A percentile compares a stretch with the other conserved stretches of the same genome.
These are phyloP conservation scores for Trichophyton schoenleinii DNA, from an alignment of 2,329 filamentous ascomycete genomes.

Conservation along the genomic window DNA sequence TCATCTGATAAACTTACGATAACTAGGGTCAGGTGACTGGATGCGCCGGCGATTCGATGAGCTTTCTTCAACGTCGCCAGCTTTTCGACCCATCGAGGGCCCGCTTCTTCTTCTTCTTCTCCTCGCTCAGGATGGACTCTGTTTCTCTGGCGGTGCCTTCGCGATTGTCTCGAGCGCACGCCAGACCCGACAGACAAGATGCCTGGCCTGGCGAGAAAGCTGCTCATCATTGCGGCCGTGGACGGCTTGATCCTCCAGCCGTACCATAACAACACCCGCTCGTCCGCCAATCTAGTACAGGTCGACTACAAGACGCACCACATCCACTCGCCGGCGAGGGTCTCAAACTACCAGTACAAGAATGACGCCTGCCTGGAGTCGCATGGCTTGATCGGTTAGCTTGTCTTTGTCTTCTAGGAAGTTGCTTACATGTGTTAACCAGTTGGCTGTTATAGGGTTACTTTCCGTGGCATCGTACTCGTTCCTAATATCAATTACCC, in stretches of 20 bases:
- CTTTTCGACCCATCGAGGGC: not conserved
- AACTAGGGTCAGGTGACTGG: not conserved
- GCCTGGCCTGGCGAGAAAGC: slow-evolving; percentile 66
- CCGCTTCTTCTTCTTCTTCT: not conserved
- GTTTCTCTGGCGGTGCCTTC: not conserved
- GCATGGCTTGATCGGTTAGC: slow-evolving; percentile 46
- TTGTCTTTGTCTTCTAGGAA: not conserved
- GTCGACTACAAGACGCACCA: slow-evolving; percentile 55
- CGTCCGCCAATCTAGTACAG: slow-evolving; percentile 35
- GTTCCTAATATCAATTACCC: slow-evolving; percentile 77
- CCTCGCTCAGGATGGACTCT: not conserved
- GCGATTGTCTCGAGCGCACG: not conserved
- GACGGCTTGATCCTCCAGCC: slow-evolving; percentile 77
- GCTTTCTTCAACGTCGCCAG: not conserved
- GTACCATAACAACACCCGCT: slow-evolving; percentile 37
- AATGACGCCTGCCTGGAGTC: slow-evolving; percentile 34
- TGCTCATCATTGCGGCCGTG: slow-evolving; percentile 65
- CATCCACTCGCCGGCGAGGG: slow-evolving; percentile 36
- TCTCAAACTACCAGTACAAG: slow-evolving; percentile 19
- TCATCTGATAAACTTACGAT: not conserved
- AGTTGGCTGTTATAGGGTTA: slow-evolving; percentile 48
- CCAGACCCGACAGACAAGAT: slow-evolving; percentile 34
- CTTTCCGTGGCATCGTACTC: slow-evolving; percentile 68
- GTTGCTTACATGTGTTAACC: not conserved
- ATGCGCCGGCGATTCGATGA: not conserved